These are phyloP conservation scores for Paxillus rubicundulus DNA, from an alignment of 768 basidiomycete genomes.

Conservation along the genomic window DNA sequence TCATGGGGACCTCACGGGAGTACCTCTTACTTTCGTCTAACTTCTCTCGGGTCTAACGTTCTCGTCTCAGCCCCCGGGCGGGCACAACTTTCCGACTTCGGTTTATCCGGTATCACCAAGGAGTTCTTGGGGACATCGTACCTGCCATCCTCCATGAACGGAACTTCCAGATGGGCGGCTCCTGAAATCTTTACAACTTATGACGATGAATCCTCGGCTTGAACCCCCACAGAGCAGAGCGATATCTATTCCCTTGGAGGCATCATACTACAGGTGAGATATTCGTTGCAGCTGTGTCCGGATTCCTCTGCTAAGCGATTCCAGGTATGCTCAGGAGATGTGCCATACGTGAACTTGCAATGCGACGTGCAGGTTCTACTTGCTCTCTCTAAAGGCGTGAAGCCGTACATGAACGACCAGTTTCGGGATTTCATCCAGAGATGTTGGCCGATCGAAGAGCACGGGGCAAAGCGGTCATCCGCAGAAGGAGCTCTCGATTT, in stretches of 20 bases:
- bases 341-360: conserved; percentile 10
- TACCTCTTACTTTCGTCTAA: background rate
- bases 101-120: conserved; percentile 25
- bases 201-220: conserved; percentile 4
- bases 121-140: conserved; percentile 10
- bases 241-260: conserved; percentile 21
- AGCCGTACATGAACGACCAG: background rate
- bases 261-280: conserved; percentile 24
- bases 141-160: conserved; percentile 17
- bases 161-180: conserved; percentile 44
- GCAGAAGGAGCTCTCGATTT: background rate
- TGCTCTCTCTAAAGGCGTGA: conserved; percentile 3
- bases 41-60: conserved; percentile 37
- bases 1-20: conserved; percentile 21
- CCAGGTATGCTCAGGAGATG: conserved; percentile 7
- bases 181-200: conserved; percentile 35
- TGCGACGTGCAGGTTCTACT: conserved; percentile 9
- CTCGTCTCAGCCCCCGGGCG: conserved; percentile 35
- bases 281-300: conserved; percentile 6
- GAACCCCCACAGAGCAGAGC: background rate
- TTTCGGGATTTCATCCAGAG: conserved; percentile 8
- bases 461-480: background rate
- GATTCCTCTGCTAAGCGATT: background rate
- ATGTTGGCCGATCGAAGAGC: conserved; percentile 7
- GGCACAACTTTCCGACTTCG: conserved; percentile 46